phyloP scores from a whole-genome alignment of 1,139 yeast species.

The Ogataea hybrid region DNA sequence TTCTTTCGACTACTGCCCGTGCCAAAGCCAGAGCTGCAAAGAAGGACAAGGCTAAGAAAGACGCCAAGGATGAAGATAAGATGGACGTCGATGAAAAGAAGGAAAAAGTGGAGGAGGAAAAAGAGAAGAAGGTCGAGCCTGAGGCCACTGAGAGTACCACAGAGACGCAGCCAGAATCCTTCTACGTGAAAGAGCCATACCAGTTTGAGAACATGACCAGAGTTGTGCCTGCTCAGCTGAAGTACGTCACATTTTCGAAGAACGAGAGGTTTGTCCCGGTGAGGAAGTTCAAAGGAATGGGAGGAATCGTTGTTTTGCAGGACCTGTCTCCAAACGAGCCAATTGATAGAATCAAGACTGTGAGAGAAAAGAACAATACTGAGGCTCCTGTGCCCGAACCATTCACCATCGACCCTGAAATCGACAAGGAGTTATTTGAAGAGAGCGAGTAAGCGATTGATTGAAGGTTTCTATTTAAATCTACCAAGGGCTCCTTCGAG shows the following conservation, averaged over 20 bases:
- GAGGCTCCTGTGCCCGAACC: conserved; percentile 95
- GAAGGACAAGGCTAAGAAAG: conserved; percentile 50
- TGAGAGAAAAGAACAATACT: conserved; percentile 74
- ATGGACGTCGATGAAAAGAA: conserved; percentile 37
- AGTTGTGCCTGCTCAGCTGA: conserved; percentile 88
- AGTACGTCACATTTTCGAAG: conserved; percentile 73
- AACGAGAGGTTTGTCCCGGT: conserved; percentile 82
- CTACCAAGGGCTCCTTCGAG: conserved; percentile 59
- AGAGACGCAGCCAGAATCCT: conserved; percentile 25
- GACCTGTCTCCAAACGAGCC: conserved; percentile 71
- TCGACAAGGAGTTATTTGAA: conserved; percentile 23
- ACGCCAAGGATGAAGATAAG: conserved; percentile 36
- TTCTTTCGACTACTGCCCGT: conserved; percentile 86
- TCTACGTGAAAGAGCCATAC: conserved; percentile 54
- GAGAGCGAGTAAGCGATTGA: conserved; percentile 17
- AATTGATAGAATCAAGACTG: conserved; percentile 71
- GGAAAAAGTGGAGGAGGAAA: conserved; percentile 22
- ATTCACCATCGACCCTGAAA: conserved; percentile 56
- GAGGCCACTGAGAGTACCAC: conserved; percentile 23
- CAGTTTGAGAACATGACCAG: conserved; percentile 78
- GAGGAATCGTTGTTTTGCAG: conserved; percentile 77
- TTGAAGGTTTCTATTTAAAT: conserved; percentile 33
- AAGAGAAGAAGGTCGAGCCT: conserved; percentile 33
- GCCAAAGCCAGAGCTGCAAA: conserved; percentile 92
- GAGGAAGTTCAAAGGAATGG: conserved; percentile 71